Evolutionary conservation across 2,329 filamentous ascomycete species (phyloP), one percentile per base, ranked within the genome.

Genomic region (Diplocarpon mali): DNA sequence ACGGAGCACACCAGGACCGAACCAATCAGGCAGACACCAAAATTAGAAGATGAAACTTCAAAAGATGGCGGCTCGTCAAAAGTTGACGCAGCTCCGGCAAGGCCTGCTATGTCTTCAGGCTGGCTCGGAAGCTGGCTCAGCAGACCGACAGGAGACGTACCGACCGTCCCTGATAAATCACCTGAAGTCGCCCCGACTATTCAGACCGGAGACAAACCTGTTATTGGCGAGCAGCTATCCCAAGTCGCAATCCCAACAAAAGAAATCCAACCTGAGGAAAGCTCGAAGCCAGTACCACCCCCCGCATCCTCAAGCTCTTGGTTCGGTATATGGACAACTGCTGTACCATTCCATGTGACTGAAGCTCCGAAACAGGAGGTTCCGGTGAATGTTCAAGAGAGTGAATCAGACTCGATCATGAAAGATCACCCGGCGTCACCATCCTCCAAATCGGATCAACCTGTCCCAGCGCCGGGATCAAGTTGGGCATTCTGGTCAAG

Each of bases 401-500:
- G 15, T 40, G 44, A 50, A 8, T 24, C 35, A 39, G 54, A 54
- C 49, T 51, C 45, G 12, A 36, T 51, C n/a, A 56, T 55, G 49
- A 47, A 53, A 46, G 57, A 54, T 41, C 11, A 47, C 49, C 27
- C 39, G 16, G 9, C 42, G 37, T n/a, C 9, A 10, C 24, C 44
- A 32, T 10, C 15, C 3, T 14, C 35, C 29, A 14, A 30, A 29
- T 20, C 40, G 37, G 35, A 39, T 15, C 45, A 38, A 38, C 3
- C 15, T 16, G 38, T 35, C 8, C 40, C 47, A 5, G 67, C 71
- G 13, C 67, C 69, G 14, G 75, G 75, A 11, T 83, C 83, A 0
- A 84, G 80, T 0, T 90, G 85, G 85, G 84, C 81, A 0, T 89
- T 90, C 53, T 90, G 84, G 84, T 86, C 80, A 12, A 75, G 56